Evolutionary conservation across 352 stramenopile genomes (phyloP), one percentile per base, ranked within the genome.

Genomic region (Albugo laibachii): DNA sequence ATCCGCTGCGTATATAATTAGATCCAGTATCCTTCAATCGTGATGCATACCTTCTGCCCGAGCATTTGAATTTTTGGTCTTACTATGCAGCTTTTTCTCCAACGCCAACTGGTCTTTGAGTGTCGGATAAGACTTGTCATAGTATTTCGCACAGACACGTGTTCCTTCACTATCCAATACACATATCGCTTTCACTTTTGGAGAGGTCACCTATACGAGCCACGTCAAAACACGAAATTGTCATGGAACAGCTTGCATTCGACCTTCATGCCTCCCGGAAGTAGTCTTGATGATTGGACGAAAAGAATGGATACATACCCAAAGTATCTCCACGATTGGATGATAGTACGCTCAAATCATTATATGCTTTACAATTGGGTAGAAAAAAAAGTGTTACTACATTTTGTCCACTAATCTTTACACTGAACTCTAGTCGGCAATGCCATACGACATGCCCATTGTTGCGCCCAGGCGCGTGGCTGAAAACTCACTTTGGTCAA

Each of bases 101-200:
- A 93, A 73, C 39, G 64, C 69, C 34, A 85, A 59, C 53, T 94
- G 80, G 38, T 89, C 79, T 61, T 86, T 92, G 39, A 77, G 57
- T 16, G 76, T 74, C 51, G 73, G 73, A 56, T 89, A 89, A 56
- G 73, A 80, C 59, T 85, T 83, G 60, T 92, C 79, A 49, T 93
- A 94, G 68, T 93, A 93, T 70, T 94, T 94, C 59, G 82, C 79
- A 46, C 80, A 88, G 53, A 94, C 67, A 49, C 82, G 79, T 49
- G 80, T 88, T 49, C 82, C 82, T 47, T 94, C 82, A 50, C 64
- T 86, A 61, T 87, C 79, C 48, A 92, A 54, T 27, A 92, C 64
- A 56, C 89, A 89, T 54, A 92, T 89, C 50, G 76, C 79, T 62
- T 88, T 89, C 42, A 92, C 77, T 48, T 68, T 78, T 20, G 79